phyloP scores from a whole-genome alignment of 305 asterid species.

The Solanum hybrid region DNA sequence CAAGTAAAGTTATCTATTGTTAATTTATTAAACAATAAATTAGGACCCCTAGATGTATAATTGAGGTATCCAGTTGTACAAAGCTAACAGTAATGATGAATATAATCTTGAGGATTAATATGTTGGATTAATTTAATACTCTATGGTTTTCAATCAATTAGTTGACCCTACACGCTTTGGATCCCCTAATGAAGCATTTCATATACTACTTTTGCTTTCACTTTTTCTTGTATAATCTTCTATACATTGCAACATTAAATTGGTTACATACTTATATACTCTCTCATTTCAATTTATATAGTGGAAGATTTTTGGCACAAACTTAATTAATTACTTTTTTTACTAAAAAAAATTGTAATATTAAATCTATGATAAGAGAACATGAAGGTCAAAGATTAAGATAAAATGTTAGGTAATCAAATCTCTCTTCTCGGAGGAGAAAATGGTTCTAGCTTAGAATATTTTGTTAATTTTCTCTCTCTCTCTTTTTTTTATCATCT shows the following conservation, averaged over 20 bases:
- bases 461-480: neutral
- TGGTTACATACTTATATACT: neutral
- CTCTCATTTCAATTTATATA: neutral
- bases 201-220: neutral
- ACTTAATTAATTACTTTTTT: neutral
- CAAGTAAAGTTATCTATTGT: neutral
- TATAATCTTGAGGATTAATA: neutral
- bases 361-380: neutral
- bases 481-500: no score
- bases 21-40: neutral
- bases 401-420: neutral
- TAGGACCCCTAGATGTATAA: neutral
- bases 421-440: no score
- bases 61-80: slow-evolving; percentile 17
- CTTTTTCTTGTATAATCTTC: neutral
- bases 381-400: neutral
- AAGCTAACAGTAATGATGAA: slow-evolving; percentile 6
- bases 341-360: neutral
- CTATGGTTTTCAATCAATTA: neutral
- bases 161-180: slow-evolving; percentile 8
- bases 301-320: neutral
- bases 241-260: neutral
- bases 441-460: neutral
- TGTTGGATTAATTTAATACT: neutral
- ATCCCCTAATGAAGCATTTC: neutral